phyloP scores from a whole-genome alignment of 2,329 filamentous ascomycete genomes.

The Aspergillus terreus region DNA sequence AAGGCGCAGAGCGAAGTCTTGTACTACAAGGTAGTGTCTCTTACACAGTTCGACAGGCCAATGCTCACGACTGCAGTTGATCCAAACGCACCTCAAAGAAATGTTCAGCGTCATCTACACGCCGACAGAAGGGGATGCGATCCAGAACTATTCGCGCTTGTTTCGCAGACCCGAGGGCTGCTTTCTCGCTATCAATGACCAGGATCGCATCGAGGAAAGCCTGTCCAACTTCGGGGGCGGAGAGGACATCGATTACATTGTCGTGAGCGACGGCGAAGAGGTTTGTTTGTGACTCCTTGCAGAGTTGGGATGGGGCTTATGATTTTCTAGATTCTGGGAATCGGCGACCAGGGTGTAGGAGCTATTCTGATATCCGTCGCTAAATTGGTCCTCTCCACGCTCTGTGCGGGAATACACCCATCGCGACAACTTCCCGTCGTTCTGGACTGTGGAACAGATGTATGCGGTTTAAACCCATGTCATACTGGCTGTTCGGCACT shows the following conservation, averaged over 20 bases:
- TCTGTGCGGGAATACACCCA: conserved; percentile 84
- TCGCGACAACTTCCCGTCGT: conserved; percentile 75
- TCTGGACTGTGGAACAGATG: conserved; percentile 79
- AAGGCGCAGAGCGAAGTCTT: conserved; percentile 82
- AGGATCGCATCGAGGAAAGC: conserved; percentile 62
- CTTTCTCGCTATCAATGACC: conserved; percentile 70
- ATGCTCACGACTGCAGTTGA: conserved; percentile 48
- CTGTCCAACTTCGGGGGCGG: conserved; percentile 64
- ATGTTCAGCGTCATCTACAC: conserved; percentile 93
- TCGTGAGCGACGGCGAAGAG: conserved; percentile 68
- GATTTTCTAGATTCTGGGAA: conserved; percentile 67
- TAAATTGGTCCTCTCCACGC: conserved; percentile 75
- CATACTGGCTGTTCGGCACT: background rate
- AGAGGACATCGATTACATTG: conserved; percentile 83
- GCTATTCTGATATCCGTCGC: conserved; percentile 80
- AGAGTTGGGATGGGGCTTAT: background rate
- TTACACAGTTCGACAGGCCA: background rate
- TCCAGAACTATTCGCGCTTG: conserved; percentile 74
- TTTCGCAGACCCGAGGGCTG: conserved; percentile 78
- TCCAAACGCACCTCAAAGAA: conserved; percentile 74
- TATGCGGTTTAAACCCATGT: conserved; percentile 18
- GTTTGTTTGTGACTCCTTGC: conserved; percentile 24
- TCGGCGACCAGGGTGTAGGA: conserved; percentile 84
- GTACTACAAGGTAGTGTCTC: conserved; percentile 62
- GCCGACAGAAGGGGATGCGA: conserved; percentile 84